phyloP scores from a whole-genome alignment of 495 filamentous ascomycete species.

The Neurospora pannonica region DNA sequence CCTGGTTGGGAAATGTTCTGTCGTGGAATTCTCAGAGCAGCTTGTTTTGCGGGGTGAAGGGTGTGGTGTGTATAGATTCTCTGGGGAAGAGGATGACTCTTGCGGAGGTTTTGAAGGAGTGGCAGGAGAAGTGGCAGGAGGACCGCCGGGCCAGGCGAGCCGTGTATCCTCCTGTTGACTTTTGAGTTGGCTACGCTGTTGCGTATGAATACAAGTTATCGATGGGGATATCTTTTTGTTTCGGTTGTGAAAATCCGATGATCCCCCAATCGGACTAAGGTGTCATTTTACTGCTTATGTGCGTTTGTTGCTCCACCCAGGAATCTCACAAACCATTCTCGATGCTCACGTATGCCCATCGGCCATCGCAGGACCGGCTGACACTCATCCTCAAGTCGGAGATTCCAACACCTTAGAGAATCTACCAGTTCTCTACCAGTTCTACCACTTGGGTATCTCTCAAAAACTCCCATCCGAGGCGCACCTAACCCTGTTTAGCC shows the following conservation, averaged over 20 bases:
- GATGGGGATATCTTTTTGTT: neutral
- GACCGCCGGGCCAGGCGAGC: too few relatives aligned
- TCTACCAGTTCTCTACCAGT: neutral
- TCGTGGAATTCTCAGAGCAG: too few relatives aligned
- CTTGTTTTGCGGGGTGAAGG: neutral
- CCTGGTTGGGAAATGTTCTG: too few relatives aligned
- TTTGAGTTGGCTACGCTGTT: neutral
- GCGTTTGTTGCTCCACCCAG: neutral
- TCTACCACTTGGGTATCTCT: neutral
- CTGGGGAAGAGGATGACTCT: neutral
- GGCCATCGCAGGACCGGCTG: neutral
- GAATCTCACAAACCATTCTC: neutral
- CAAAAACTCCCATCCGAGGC: neutral
- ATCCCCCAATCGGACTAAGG: neutral
- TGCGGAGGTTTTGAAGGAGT: neutral
- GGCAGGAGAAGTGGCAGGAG: too few relatives aligned
- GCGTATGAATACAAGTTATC: neutral
- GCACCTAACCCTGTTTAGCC: neutral
- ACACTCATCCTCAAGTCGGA: neutral
- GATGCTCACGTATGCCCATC: neutral
- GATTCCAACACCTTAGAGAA: neutral
- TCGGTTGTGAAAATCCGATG: neutral
- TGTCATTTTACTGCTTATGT: neutral
- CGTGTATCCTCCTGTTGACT: too few relatives aligned
- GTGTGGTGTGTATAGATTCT: neutral